Percentiles rank a stretch among this genome's conserved stretches.
Conservation (phyloP, 495 filamentous ascomycete species). For the Neurospora pannonica region DNA sequence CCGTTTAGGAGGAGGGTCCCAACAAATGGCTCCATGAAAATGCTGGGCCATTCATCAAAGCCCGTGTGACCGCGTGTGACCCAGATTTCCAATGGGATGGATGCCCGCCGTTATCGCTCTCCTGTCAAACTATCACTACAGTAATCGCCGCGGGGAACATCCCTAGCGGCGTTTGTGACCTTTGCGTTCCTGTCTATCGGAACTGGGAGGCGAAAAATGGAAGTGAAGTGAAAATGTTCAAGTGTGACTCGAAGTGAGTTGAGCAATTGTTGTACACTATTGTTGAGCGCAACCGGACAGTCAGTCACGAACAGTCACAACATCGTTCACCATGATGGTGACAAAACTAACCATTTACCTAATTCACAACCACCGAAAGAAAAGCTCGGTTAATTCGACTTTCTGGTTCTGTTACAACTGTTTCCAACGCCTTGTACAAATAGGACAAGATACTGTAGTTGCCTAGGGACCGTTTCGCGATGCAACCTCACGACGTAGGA, state of each 20-base stretch:
- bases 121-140: neutral
- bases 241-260: neutral
- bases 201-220: neutral
- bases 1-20: too few species aligned
- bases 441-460: too few species aligned
- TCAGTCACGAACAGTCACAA: neutral
- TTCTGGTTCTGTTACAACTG: too few species aligned
- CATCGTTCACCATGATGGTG: neutral
- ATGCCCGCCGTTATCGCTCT: neutral
- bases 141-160: neutral
- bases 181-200: neutral
- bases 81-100: neutral
- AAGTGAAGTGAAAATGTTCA: neutral
- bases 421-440: neutral
- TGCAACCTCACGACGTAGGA: neutral
- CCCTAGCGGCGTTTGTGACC: neutral
- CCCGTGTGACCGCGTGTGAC: neutral
- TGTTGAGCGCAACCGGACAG: neutral
- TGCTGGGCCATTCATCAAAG: neutral
- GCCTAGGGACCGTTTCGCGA: neutral
- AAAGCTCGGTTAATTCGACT: neutral
- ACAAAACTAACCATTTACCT: neutral
- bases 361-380: neutral
- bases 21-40: neutral
- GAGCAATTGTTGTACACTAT: neutral